Percentiles rank a stretch among this genome's conserved stretches.
Evolutionary conservation across 2,329 filamentous ascomycete genomes (phyloP).

Genomic region (Neonectria coccinea): DNA sequence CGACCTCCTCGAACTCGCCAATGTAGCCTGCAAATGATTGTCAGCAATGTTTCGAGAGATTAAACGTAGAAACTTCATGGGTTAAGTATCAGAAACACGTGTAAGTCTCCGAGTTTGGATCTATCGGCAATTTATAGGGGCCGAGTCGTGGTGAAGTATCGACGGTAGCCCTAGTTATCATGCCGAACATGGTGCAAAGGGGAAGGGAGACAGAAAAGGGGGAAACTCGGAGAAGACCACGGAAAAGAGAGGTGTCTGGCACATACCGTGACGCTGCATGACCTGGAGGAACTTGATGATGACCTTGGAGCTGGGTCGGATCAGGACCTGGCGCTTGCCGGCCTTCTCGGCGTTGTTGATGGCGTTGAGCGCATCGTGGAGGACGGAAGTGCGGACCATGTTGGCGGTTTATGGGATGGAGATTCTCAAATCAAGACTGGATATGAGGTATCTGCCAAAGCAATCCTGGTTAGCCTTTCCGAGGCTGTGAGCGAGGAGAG

Average conservation of each 20-base stretch:
- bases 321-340: constrained; percentile 99
- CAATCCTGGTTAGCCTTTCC: constrained; percentile 69
- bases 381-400: constrained; percentile 99
- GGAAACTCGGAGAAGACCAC: not conserved
- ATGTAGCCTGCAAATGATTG: constrained; percentile 81
- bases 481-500: constrained; percentile 74
- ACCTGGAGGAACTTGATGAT: constrained; percentile 99
- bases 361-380: constrained; percentile 98
- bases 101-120: constrained; percentile 91
- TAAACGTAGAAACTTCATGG: constrained; percentile 91
- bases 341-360: constrained; percentile 99
- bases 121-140: constrained; percentile 99
- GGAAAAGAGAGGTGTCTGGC: constrained; percentile 1
- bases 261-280: constrained; percentile 99
- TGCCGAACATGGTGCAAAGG: constrained; percentile 73
- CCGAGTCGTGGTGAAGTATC: constrained; percentile 82
- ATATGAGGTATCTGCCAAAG: constrained; percentile 73
- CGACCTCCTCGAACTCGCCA: constrained; percentile 99
- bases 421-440: constrained; percentile 81
- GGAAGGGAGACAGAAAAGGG: constrained; percentile 17
- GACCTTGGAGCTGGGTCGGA: constrained; percentile 99
- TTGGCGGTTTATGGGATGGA: constrained; percentile 75
- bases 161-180: constrained; percentile 99
- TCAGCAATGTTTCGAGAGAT: constrained; percentile 89
- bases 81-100: constrained; percentile 81